These are phyloP conservation scores for Saccharomyces mikatae DNA, from an alignment of 805 yeast genomes.

Conservation along the genomic window DNA sequence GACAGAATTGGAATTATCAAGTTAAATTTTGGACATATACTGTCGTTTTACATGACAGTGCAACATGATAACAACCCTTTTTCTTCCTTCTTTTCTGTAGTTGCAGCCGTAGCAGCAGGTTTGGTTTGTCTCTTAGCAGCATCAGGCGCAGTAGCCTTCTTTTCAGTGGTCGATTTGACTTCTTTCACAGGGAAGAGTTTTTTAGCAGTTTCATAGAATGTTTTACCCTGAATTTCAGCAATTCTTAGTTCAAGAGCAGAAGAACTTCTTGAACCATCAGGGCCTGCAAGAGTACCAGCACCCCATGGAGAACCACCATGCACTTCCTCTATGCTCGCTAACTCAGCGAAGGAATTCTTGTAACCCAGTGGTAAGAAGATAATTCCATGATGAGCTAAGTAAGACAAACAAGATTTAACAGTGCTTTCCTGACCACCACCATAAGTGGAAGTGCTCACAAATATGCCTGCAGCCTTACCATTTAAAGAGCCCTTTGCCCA, in stretches of 20 bases:
- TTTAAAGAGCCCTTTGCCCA: slow-evolving; percentile 66
- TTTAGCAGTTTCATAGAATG: slow-evolving; percentile 45
- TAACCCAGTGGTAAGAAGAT: slow-evolving; percentile 75
- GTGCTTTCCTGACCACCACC: slow-evolving; percentile 82
- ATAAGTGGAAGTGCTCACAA: slow-evolving; percentile 60
- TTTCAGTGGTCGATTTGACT: slow-evolving; percentile 3
- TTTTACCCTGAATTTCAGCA: slow-evolving; percentile 61
- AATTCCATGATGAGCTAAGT: slow-evolving; percentile 70
- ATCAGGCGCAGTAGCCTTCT: slow-evolving; percentile 4
- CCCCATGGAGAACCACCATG: slow-evolving; percentile 91
- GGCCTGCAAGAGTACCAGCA: slow-evolving; percentile 72
- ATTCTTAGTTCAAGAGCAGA: slow-evolving; percentile 54
- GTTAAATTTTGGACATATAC: neutral
- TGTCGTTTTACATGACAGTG: slow-evolving; percentile 23
- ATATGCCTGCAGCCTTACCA: slow-evolving; percentile 74
- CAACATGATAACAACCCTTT: slow-evolving; percentile 25
- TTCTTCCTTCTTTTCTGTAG: slow-evolving; percentile 18
- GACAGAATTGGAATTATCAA: neutral
- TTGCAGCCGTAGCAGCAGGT: slow-evolving; percentile 8
- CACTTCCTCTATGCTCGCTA: slow-evolving; percentile 53
- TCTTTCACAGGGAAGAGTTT: slow-evolving; percentile 21
- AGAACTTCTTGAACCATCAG: slow-evolving; percentile 70
- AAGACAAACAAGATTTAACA: slow-evolving; percentile 50
- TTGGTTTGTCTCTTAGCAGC: slow-evolving; percentile 10
- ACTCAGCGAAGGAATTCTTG: slow-evolving; percentile 45